phyloP scores from a whole-genome alignment of 768 basidiomycete genomes.

The Boletales sp. region DNA sequence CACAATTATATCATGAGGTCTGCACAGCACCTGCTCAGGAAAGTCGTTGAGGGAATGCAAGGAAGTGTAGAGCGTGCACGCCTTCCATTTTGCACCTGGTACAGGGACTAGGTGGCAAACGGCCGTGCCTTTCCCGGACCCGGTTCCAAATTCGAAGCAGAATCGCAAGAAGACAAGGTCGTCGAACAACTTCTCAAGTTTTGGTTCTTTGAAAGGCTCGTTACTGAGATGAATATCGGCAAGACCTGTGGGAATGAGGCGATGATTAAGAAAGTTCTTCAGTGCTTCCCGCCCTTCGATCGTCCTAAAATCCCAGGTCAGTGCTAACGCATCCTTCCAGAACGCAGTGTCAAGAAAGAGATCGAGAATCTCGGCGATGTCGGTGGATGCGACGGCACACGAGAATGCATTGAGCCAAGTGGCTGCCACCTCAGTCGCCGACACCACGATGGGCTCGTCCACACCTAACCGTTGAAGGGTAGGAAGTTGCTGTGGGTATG shows the following conservation, averaged over 20 bases:
- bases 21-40: constrained; percentile 41
- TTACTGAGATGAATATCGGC: constrained; percentile 16
- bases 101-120: constrained; percentile 52
- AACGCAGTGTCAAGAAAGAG: constrained; percentile 31
- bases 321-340: constrained; percentile 52
- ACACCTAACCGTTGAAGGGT: constrained; percentile 27
- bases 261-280: constrained; percentile 36
- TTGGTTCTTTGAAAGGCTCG: constrained; percentile 24
- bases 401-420: constrained; percentile 26
- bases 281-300: constrained; percentile 40
- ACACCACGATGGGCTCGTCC: constrained; percentile 14
- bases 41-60: constrained; percentile 55
- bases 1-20: background rate
- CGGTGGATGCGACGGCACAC: constrained; percentile 13
- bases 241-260: constrained; percentile 27
- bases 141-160: constrained; percentile 52
- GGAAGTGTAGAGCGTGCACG: constrained; percentile 55
- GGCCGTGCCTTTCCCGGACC: constrained; percentile 47
- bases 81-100: constrained; percentile 50
- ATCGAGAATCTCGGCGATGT: constrained; percentile 17
- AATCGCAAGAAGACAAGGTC: constrained; percentile 58
- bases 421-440: constrained; percentile 18
- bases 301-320: constrained; percentile 57
- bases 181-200: constrained; percentile 40
- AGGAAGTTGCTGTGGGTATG: constrained; percentile 27